Evolutionary conservation across 2,329 filamentous ascomycete genomes (phyloP).

Genomic region (Mycosphaerella sp.): DNA sequence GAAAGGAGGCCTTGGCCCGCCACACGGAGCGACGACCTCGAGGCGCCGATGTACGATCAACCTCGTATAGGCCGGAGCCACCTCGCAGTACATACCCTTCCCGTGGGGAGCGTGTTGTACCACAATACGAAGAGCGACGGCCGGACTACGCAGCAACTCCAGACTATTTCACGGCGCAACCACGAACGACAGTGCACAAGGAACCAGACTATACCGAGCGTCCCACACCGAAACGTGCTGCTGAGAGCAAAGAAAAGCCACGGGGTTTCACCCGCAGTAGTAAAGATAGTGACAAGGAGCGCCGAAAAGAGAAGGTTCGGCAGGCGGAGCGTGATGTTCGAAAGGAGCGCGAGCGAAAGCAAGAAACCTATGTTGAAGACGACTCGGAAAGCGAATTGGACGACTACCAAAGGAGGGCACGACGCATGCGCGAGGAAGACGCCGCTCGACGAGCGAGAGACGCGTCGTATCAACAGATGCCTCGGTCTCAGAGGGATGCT

Average conservation of each 20-base stretch:
- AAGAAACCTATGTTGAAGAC: slow-evolving; percentile 28
- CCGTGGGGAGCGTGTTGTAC: slow-evolving; percentile 18
- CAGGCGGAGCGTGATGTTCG: slow-evolving; percentile 37
- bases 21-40: slow-evolving; percentile 16
- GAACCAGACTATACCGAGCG: slow-evolving; percentile 36
- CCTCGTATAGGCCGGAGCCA: slow-evolving; percentile 15
- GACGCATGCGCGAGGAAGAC: slow-evolving; percentile 23
- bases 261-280: slow-evolving; percentile 6
- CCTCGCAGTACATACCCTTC: slow-evolving; percentile 11
- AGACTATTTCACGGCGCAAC: slow-evolving; percentile 34
- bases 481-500: slow-evolving; percentile 22
- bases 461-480: slow-evolving; percentile 22
- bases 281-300: slow-evolving; percentile 34
- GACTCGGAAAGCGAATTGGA: slow-evolving; percentile 30
- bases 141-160: slow-evolving; percentile 19
- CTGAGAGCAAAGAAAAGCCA: slow-evolving; percentile 21
- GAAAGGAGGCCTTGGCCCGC: slow-evolving; percentile 48
- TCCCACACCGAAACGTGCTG: slow-evolving; percentile 14
- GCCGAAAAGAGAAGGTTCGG: slow-evolving; percentile 37
- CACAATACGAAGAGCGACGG: slow-evolving; percentile 31
- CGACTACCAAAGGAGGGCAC: slow-evolving; percentile 18
- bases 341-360: slow-evolving; percentile 36
- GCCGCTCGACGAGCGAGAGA: slow-evolving; percentile 22
- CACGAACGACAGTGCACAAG: slow-evolving; percentile 34
- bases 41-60: slow-evolving; percentile 14